Evolutionary conservation across 2,329 filamentous ascomycete species (phyloP), one percentile per base, ranked within the genome.

Genomic region (Sarocladium strictum): DNA sequence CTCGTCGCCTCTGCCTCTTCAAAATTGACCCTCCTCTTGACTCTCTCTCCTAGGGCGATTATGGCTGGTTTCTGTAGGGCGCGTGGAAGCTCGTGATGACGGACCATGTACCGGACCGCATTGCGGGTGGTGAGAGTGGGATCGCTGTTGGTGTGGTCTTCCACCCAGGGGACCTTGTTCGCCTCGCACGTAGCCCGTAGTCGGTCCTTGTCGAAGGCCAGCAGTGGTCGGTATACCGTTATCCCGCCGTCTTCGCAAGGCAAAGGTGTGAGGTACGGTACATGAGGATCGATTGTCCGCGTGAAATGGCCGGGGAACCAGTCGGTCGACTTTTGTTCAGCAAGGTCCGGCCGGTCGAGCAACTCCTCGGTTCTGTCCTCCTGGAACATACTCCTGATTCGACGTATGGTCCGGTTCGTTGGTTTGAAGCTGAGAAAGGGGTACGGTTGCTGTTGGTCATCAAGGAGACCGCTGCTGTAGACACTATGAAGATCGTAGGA

Each of bases 111-210:
- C 29, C 93, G 83, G 35, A 97, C 76, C 0, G 93, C 85, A 63
- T 99, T 99, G 35, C 94, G 82, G 43, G 78, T 71, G 0, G 94
- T 96, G 56, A 95, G 71, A 0, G 85, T 90, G 9, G 76, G 78
- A 62, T 97, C 87, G 15, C 76, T 69, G 64, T 99, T 99, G 1
- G 92, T 97, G 40, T 76, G 72, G 66, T 99, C 94, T 65, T 94
- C 89, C 58, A 90, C 89, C 87, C 90, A 97, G 1, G 73, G 71
- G 10, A 95, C 72, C 0, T 76, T 70, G 59, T 85, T 79, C n/a
- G 79, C 74, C 57, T 85, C 68, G 64, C 93, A 97, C 0, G 89
- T 91, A 1, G 83, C 81, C 41, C 86, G 77, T n/a, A 97, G 76
- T 33, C 85, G 76, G 52, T 82, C 76, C 70, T 97, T 95, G 57